Percentiles rank a stretch among this genome's conserved stretches.
phyloP scores from a whole-genome alignment of 331 rosid species.

The Quercus phellos region DNA sequence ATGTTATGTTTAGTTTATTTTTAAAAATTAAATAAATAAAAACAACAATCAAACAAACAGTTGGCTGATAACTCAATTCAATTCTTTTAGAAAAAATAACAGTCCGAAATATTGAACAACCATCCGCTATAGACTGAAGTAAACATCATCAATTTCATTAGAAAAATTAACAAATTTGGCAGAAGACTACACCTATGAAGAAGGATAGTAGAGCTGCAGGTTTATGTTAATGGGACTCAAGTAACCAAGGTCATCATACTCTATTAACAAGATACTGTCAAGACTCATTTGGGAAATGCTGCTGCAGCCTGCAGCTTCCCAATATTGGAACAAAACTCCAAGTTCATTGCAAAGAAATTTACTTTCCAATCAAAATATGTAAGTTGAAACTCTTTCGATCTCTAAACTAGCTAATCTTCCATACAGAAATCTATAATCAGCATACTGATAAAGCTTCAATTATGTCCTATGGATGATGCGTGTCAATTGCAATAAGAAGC shows the following conservation, averaged over 20 bases:
- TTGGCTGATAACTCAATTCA: neutral
- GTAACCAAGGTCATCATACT: neutral
- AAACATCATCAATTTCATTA: neutral
- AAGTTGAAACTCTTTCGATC: constrained; percentile 4
- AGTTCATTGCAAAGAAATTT: neutral
- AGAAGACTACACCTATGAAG: neutral
- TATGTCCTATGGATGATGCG: neutral
- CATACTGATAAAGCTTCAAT: neutral
- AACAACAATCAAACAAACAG: neutral
- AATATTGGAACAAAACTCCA: neutral
- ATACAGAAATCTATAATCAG: constrained; percentile 8
- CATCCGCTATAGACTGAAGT: neutral
- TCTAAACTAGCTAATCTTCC: constrained; percentile 7
- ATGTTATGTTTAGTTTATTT: neutral
- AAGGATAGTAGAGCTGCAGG: neutral
- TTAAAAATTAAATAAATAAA: neutral
- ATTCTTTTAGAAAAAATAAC: neutral
- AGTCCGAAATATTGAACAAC: neutral
- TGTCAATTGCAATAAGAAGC: neutral
- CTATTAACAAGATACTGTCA: neutral
- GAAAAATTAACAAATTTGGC: neutral
- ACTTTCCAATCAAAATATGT: constrained; percentile 3
- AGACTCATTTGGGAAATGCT: neutral
- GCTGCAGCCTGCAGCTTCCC: neutral
- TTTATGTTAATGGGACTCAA: neutral